phyloP scores from a whole-genome alignment of 495 filamentous ascomycete genomes.

The Letharia columbiana region DNA sequence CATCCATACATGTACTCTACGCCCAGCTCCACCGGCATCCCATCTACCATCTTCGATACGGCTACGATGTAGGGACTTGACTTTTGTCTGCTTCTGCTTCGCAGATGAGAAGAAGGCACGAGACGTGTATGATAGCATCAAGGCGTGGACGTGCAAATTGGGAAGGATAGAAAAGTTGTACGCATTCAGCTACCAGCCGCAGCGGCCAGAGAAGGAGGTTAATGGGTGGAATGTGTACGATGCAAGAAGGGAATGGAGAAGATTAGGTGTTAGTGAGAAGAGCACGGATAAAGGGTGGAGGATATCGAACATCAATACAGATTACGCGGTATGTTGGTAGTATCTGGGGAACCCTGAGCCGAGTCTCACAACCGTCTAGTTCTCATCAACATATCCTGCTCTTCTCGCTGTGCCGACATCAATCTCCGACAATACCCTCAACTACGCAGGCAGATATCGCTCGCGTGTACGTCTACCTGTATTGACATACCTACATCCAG shows the following conservation, averaged over 20 bases:
- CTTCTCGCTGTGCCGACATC: conserved; percentile 72
- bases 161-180: conserved; percentile 84
- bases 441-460: conserved; percentile 84
- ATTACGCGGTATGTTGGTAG: conserved; percentile 53
- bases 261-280: conserved; percentile 75
- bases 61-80: conserved; percentile 85
- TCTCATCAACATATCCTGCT: conserved; percentile 91
- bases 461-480: conserved; percentile 82
- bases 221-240: conserved; percentile 90
- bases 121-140: conserved; percentile 86
- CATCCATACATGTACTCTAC: conserved; percentile 64
- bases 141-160: conserved; percentile 68
- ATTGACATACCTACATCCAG: conserved; percentile 84
- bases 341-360: not conserved
- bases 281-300: conserved; percentile 72
- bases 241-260: conserved; percentile 65
- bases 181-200: conserved; percentile 76
- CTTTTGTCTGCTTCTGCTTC: conserved; percentile 86
- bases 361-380: conserved; percentile 43
- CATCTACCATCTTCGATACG: conserved; percentile 74
- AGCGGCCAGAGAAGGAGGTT: conserved; percentile 60
- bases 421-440: conserved; percentile 93
- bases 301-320: conserved; percentile 79
- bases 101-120: conserved; percentile 59
- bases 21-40: conserved; percentile 61